Base-by-base conservation (phyloP, 106 monocot species). In the Iris macrosiphon region DNA sequence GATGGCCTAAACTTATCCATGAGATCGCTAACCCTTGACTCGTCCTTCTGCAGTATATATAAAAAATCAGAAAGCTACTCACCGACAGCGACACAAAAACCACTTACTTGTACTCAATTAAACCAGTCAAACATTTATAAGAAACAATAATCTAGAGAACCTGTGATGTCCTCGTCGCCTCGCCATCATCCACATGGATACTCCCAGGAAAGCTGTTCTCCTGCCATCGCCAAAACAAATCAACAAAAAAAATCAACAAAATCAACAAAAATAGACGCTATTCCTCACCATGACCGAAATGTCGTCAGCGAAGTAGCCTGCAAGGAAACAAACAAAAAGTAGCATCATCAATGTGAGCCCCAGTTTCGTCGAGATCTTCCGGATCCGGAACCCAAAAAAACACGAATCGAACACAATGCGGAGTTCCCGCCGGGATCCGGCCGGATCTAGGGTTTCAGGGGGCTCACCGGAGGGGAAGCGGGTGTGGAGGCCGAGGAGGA, bases 401-500 rank as follows among this genome's bases (percentile, higher is more conserved):
- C 24, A 25, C n/a, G 22, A 11, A 31, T 14, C 22, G 17, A 48
- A 10, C 35, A 28, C 15, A 35, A 49, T 51, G 40, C 63, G 2
- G 3, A 6, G 63, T 51, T 43, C 44, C 31, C 18, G 12, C 7
- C 28, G 18, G 21, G 35, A 34, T 29, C 30, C n/a, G n/a, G n/a
- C n/a, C n/a, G n/a, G n/a, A n/a, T n/a, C n/a, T 13, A 42, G 39
- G 21, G 39, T 41, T 42, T 31, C 42, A 6, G 40, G n/a, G 35
- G 56, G 40, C 58, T 56, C 6, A 64, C 55, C 63, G 8, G 27
- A 18, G 2, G 48, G 72, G 27, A 72, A 59, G 24, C 49, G 58
- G 55, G 30, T 63, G 57, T 62, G 71, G 21, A 75, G 62, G 21
- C 81, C 81, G 25, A 76, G 67, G 31, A 81, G 81, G 59, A 81